Base-by-base conservation (phyloP, 1,139 yeast genomes). In the Pichia sp. region DNA sequence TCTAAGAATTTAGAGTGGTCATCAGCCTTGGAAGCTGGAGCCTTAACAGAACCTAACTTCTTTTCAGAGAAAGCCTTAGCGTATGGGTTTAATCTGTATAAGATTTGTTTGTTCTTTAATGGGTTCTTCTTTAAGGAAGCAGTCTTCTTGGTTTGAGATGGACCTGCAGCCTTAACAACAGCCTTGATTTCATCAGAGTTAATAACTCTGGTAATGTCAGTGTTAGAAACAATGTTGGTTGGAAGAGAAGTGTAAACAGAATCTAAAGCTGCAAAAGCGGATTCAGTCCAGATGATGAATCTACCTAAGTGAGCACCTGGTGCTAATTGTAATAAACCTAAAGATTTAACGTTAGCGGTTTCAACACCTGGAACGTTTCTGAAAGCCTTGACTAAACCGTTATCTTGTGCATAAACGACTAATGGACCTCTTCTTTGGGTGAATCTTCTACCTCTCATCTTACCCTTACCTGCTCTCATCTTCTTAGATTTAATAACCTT, bases 291-390 rank as follows among this genome's bases (percentile, higher is more conserved):
- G 88, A 92, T 87, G 71, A 94, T 86, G 72, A 92, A 92, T 83
- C 98, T 90, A 79, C 98, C 98, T 70, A 92, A 82, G 83, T 92
- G 98, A 71, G 97, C 95, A 86, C 99, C 99, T 75, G 99, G 99
- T 66, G 99, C 99, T 71, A 92, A 86, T 81, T 92, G 97, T 74
- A 94, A 86, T 70, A 94, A 81, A 79, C 94, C 94, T 71, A 92
- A 83, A 71, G 92, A 81, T 71, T 86, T 79, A 67, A 92, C 98
- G 72, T 85, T 80, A 68, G 92, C 83, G 69, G 96, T 85, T 81
- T 92, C 98, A 65, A 92, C 97, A 86, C 99, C 99, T 76, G 99
- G 98, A 64, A 92, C 79, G 87, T 92, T 94, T 86, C 97, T 90
- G 84, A 92, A 88, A 61, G 98, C 98, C 83, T 88, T 88, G 71